phyloP scores from a whole-genome alignment of 2,329 filamentous ascomycete genomes.

The Colletotrichum plurivorum region DNA sequence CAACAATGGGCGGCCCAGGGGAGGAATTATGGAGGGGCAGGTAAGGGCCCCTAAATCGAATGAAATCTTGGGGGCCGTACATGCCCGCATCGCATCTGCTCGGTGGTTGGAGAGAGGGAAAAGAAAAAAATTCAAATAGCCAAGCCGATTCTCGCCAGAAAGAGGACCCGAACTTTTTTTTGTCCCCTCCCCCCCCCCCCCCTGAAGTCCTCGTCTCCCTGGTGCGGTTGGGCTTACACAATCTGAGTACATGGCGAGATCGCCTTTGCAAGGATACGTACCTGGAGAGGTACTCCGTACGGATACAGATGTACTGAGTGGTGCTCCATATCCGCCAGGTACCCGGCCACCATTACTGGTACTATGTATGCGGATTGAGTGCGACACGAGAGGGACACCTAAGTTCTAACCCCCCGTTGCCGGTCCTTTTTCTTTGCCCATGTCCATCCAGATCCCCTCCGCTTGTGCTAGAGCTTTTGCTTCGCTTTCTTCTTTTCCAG shows the following conservation, averaged over 20 bases:
- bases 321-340: neutral
- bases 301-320: neutral
- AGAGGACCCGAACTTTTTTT: slow-evolving; percentile 13
- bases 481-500: slow-evolving; percentile 4
- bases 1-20: neutral
- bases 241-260: slow-evolving; percentile 21
- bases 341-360: neutral
- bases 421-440: slow-evolving; percentile 27
- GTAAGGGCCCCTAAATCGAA: slow-evolving; percentile 12
- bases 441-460: neutral
- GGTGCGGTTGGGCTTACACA: neutral
- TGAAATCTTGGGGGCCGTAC: slow-evolving; percentile 5
- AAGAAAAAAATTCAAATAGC: slow-evolving; percentile 11
- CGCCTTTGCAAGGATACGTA: slow-evolving; percentile 21
- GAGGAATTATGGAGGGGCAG: slow-evolving; percentile 6
- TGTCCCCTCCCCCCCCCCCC: too few species aligned
- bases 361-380: neutral
- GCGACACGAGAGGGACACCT: slow-evolving; percentile 31
- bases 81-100: slow-evolving; percentile 17
- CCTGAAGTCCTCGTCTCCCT: neutral
- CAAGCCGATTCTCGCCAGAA: slow-evolving; percentile 10
- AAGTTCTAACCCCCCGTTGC: slow-evolving; percentile 7
- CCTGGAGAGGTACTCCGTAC: neutral
- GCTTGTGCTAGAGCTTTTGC: neutral
- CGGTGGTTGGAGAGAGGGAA: neutral